Base-by-base conservation (phyloP, 2,329 filamentous ascomycete genomes). In the Sporothrix luriei region DNA sequence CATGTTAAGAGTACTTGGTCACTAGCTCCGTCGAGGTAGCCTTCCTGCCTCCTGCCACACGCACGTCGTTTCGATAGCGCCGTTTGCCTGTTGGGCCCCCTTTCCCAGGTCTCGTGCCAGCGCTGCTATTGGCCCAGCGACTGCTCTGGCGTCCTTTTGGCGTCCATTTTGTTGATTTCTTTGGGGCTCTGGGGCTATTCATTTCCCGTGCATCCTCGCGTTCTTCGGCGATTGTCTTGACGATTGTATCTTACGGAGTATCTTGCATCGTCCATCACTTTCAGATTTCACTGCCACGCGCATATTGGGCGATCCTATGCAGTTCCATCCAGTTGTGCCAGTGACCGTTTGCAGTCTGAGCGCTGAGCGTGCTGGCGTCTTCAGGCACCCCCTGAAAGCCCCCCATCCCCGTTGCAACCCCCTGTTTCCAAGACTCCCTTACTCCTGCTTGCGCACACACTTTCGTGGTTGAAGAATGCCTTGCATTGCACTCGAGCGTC, bases 401-500 rank as follows among this genome's bases (percentile, higher is more conserved):
- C 14, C 43, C 49, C 26, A 24, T 26, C 62, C 46, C 46, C 52
- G 46, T 49, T 66, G 62, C 62, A 52, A 24, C 26, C 62, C 62
- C 62, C 62, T 66, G 62, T 52, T 40, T 66, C 48, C 19, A 26
- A 65, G 43, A 19, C 24, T 51, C 61, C 61, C 61, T 65, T 65
- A 51, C 61, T 43, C 11, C 40, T 7, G 10, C 11, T 38, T 65
- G 16, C n/a, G 46, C 61, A 51, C 43, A 24, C 59, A 49, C 59
- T n/a, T 59, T 49, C 46, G 29, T 66, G 48, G 48, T 48, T 66
- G 62, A 66, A 52, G 62, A 66, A 52, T 66, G 62, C 62, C 62
- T 66, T 33, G 13, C 9, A 43, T 5, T 13, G 14, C 11, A 43
- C 2, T 43, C 40, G 9, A 43, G 14, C 13, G 40, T 2, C 40